phyloP scores from a whole-genome alignment of 768 basidiomycete genomes.

The Lactifluus rugatus region DNA sequence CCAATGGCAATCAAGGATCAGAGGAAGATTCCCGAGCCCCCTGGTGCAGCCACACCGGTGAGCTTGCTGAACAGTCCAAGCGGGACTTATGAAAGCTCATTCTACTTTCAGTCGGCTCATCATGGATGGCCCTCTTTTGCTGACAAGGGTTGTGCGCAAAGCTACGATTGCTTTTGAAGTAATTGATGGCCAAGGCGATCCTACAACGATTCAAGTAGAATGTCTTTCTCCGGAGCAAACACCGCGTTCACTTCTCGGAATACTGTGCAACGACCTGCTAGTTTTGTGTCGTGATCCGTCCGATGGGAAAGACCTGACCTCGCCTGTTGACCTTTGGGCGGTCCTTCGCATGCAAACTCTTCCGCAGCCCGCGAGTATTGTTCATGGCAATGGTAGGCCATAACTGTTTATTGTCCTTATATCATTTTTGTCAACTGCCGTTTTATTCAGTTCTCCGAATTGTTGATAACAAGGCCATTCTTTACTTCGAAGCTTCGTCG shows the following conservation, averaged over 20 bases:
- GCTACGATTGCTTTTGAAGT: constrained; percentile 73
- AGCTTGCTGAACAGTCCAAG: constrained; percentile 19
- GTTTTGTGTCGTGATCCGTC: constrained; percentile 85
- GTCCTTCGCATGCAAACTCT: constrained; percentile 93
- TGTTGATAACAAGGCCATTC: constrained; percentile 85
- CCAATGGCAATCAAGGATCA: constrained; percentile 82
- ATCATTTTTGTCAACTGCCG: background rate
- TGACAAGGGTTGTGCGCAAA: constrained; percentile 89
- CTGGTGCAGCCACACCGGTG: constrained; percentile 96
- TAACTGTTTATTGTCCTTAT: background rate
- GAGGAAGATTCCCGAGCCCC: constrained; percentile 91
- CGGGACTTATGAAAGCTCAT: background rate
- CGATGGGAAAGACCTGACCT: constrained; percentile 64
- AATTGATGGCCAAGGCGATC: constrained; percentile 64
- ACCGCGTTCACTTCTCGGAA: constrained; percentile 65
- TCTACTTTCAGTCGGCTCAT: constrained; percentile 60
- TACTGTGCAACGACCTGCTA: constrained; percentile 88
- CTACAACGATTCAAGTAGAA: constrained; percentile 79
- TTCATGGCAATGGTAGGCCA: constrained; percentile 68
- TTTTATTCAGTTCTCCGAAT: constrained; percentile 57
- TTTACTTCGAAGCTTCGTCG: constrained; percentile 80
- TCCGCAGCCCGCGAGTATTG: constrained; percentile 82
- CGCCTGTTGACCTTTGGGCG: constrained; percentile 87
- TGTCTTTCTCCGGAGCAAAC: constrained; percentile 82
- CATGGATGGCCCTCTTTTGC: constrained; percentile 78